These are phyloP conservation scores for Kondoa malvinella DNA, from an alignment of 768 basidiomycete genomes.

Conservation along the genomic window DNA sequence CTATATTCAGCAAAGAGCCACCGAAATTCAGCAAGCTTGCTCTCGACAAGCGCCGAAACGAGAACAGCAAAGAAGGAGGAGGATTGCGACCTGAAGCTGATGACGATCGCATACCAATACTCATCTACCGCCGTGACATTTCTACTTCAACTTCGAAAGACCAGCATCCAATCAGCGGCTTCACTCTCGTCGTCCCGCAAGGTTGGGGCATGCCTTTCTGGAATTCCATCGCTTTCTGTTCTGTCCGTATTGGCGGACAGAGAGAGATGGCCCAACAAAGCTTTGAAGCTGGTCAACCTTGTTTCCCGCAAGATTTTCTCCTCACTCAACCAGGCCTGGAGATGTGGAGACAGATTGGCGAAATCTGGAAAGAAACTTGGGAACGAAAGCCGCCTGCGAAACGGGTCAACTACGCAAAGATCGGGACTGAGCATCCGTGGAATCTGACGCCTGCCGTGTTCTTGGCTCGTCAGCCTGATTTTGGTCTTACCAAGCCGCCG, in stretches of 20 bases:
- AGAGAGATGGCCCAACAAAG: slow-evolving; percentile 62
- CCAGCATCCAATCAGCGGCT: slow-evolving; percentile 37
- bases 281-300: slow-evolving; percentile 57
- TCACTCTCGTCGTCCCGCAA: slow-evolving; percentile 67
- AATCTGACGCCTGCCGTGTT: slow-evolving; percentile 47
- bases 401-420: slow-evolving; percentile 49
- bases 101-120: slow-evolving; percentile 67
- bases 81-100: slow-evolving; percentile 46
- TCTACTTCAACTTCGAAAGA: slow-evolving; percentile 37
- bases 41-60: background rate
- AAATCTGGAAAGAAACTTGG: slow-evolving; percentile 49
- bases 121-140: slow-evolving; percentile 59
- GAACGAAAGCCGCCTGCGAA: slow-evolving; percentile 73
- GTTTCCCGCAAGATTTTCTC: slow-evolving; percentile 72
- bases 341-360: slow-evolving; percentile 40
- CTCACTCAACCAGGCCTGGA: slow-evolving; percentile 41
- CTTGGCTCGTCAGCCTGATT: background rate
- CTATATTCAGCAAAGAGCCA: background rate
- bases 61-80: background rate
- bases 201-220: slow-evolving; percentile 89
- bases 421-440: slow-evolving; percentile 60
- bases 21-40: background rate
- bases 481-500: background rate
- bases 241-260: slow-evolving; percentile 69
- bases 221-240: slow-evolving; percentile 60